phyloP scores from a whole-genome alignment of 768 basidiomycete species.

The Crepidotus variabilis region DNA sequence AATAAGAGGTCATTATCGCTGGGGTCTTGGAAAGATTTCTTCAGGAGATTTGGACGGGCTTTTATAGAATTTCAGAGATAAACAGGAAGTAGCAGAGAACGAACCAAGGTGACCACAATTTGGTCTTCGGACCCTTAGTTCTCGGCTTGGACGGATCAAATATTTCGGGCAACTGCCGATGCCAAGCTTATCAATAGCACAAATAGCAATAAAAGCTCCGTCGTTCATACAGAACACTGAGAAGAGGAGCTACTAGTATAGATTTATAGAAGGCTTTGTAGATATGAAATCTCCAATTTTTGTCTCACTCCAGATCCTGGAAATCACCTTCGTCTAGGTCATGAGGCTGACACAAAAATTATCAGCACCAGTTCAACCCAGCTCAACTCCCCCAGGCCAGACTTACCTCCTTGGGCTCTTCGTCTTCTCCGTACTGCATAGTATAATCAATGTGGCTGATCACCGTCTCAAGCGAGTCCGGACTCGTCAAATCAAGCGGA shows the following conservation, averaged over 20 bases:
- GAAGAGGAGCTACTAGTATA: not conserved
- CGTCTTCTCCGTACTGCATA: slow-evolving; percentile 98
- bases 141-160: not conserved
- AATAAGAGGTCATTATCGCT: slow-evolving; percentile 30
- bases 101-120: not conserved
- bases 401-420: slow-evolving; percentile 90
- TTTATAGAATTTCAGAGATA: not conserved
- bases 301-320: slow-evolving; percentile 56
- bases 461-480: slow-evolving; percentile 86
- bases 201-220: not conserved
- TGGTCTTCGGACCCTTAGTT: not conserved
- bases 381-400: slow-evolving; percentile 7
- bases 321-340: slow-evolving; percentile 95
- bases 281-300: not conserved
- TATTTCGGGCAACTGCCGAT: not conserved
- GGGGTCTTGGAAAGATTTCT: slow-evolving; percentile 4
- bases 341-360: slow-evolving; percentile 55
- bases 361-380: slow-evolving; percentile 11
- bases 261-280: not conserved
- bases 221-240: not conserved
- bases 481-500: slow-evolving; percentile 85
- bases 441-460: slow-evolving; percentile 96
- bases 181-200: not conserved
- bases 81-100: not conserved
- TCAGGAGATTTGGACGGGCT: not conserved